Evolutionary conservation across 2,329 filamentous ascomycete species (phyloP), one percentile per base, ranked within the genome.

Genomic region (Coniochaeta sp.): DNA sequence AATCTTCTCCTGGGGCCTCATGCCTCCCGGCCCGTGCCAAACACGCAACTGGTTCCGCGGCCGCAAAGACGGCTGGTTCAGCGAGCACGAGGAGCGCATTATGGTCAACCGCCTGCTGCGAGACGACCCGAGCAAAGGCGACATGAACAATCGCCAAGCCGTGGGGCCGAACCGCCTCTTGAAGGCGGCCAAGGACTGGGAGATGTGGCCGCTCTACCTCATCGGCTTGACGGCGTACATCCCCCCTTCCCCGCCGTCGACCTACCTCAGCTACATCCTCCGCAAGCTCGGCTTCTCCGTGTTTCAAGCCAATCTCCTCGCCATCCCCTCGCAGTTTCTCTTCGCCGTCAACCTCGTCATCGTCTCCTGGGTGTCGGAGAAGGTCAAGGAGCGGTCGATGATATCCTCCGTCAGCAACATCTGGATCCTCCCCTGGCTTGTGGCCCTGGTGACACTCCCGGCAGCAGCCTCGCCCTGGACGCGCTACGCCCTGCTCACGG

Each of bases 51-150:
- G 77, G 75, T 79, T 79, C 58, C 74, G 79, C 10, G 79, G 78
- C 10, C 75, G 77, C 50, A 35, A 35, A 16, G 32, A 35, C 14
- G 82, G 82, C 1, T 86, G 81, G 78, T 86, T 85, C 62, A 77
- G 60, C 3, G 78, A 83, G 42, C 73, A 73, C 2, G 82, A 85
- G 53, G 80, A 85, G 58, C 70, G 71, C 49, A 85, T 85, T 57
- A 75, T 85, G 54, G 79, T 85, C 24, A 85, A 84, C 57, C 70
- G 81, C 1, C 68, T 81, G 9, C 67, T 75, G 6, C 75, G 82
- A 1, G 82, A 86, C 53, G 82, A 84, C 52, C 81, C 81, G 1
- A 75, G 71, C 52, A 82, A 82, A 60, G 77, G 77, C 9, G 77
- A 80, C 55, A 82, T 85, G 77, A 77, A 83, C 62, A 83, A 83